Evolutionary conservation across 805 yeast genomes (phyloP).

Genomic region (Zygoascus flipseniorum): DNA sequence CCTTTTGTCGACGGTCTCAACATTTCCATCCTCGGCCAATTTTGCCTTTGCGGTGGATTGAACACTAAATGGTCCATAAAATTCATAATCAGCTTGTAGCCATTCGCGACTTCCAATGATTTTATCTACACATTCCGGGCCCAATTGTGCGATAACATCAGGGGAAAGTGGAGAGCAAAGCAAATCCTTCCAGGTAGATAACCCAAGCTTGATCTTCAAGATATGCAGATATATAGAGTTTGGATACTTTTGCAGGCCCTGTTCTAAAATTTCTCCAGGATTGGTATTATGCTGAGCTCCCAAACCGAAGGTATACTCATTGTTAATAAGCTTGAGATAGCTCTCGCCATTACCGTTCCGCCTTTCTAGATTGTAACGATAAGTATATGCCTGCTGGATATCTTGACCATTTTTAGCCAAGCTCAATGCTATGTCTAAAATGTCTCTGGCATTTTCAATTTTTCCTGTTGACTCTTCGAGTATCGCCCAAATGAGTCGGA

Average conservation of each 20-base stretch:
- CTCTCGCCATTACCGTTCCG: not conserved
- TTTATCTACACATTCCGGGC: conserved; percentile 18
- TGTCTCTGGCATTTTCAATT: conserved; percentile 22
- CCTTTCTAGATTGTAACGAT: not conserved
- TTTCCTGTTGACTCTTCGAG: conserved; percentile 27
- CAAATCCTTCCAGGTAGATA: conserved; percentile 3
- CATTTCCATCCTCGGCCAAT: conserved; percentile 8
- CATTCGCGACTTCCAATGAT: conserved; percentile 7
- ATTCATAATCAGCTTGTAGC: conserved; percentile 17
- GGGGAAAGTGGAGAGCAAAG: conserved; percentile 21
- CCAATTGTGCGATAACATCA: conserved; percentile 20
- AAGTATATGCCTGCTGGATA: not conserved
- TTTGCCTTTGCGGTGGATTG: conserved; percentile 13
- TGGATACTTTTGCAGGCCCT: not conserved
- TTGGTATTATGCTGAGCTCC: not conserved
- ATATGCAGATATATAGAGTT: not conserved
- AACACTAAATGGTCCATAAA: conserved; percentile 18
- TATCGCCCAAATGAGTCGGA: conserved; percentile 27
- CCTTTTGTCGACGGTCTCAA: conserved; percentile 9
- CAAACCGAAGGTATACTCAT: not conserved
- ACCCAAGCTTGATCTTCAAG: not conserved
- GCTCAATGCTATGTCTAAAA: conserved; percentile 13
- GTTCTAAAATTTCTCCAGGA: not conserved
- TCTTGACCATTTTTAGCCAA: conserved; percentile 1
- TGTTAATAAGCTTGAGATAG: not conserved